Conservation (phyloP, 768 basidiomycete species). For the Leccinum pellstonianum region DNA sequence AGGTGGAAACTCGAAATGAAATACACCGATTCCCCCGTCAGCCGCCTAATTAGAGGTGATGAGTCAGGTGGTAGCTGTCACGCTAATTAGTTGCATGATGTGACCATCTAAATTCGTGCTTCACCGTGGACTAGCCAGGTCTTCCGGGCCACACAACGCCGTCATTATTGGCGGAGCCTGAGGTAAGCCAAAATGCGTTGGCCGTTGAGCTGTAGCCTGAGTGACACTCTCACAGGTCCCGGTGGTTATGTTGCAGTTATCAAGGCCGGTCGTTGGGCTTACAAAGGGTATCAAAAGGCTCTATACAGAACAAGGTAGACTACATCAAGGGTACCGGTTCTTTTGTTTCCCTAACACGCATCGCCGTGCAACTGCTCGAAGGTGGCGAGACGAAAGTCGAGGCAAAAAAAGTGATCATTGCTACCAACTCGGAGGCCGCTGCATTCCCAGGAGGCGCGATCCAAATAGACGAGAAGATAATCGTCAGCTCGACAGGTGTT, state of each 20-base stretch:
- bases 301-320: slow-evolving; percentile 96
- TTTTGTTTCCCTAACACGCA: slow-evolving; percentile 63
- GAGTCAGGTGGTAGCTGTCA: no score
- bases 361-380: slow-evolving; percentile 81
- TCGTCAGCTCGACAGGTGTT: slow-evolving; percentile 88
- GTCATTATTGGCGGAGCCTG: slow-evolving; percentile 80
- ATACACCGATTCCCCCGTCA: no score
- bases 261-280: slow-evolving; percentile 62
- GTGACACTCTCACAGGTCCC: slow-evolving; percentile 60
- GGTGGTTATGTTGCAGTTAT: slow-evolving; percentile 81
- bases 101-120: slow-evolving; percentile 7
- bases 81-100: no score
- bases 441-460: slow-evolving; percentile 94
- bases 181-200: slow-evolving; percentile 49
- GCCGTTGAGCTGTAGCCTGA: background rate
- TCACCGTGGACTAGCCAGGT: slow-evolving; percentile 62
- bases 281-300: slow-evolving; percentile 93
- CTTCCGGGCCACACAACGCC: slow-evolving; percentile 83
- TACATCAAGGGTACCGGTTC: slow-evolving; percentile 96
- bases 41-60: no score
- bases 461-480: slow-evolving; percentile 94
- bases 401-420: slow-evolving; percentile 93
- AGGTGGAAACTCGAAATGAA: no score
- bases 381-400: slow-evolving; percentile 85
- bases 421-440: slow-evolving; percentile 90